A percentile compares a stretch with the other conserved stretches of the same genome.
phyloP scores from a whole-genome alignment of 441 rosid genomes.

The Brassica hybrid region DNA sequence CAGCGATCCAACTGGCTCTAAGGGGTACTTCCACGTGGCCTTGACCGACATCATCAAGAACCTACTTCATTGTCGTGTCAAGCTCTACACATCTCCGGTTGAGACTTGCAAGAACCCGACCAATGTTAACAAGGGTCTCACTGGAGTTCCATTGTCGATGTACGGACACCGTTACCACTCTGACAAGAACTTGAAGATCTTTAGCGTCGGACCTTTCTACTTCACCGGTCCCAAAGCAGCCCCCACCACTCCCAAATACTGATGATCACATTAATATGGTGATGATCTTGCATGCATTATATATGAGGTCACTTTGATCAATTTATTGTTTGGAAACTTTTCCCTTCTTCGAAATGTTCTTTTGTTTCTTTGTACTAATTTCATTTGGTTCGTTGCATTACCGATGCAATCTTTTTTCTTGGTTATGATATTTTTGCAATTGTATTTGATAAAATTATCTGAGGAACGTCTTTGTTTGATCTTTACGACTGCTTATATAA shows the following conservation, averaged over 20 bases:
- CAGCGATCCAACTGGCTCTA: constrained; percentile 45
- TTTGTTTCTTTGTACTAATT: not conserved
- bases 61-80: constrained; percentile 51
- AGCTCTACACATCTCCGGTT: constrained; percentile 47
- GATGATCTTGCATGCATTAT: not conserved
- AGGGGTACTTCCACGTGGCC: constrained; percentile 52
- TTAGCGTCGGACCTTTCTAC: constrained; percentile 49
- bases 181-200: constrained; percentile 47
- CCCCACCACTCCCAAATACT: constrained; percentile 20
- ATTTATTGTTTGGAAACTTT: not conserved
- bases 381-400: not conserved
- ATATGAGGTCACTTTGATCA: not conserved
- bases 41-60: constrained; percentile 38
- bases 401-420: not conserved
- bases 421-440: not conserved
- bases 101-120: constrained; percentile 48
- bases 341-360: not conserved
- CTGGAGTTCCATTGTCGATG: constrained; percentile 47
- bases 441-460: not conserved
- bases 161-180: constrained; percentile 5
- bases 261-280: not conserved
- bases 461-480: not conserved
- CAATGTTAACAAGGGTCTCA: constrained; percentile 48
- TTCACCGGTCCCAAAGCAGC: constrained; percentile 39
- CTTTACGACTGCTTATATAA: not conserved